Evolutionary conservation across 2,329 filamentous ascomycete species (phyloP).

Genomic region (Penicillium freii): DNA sequence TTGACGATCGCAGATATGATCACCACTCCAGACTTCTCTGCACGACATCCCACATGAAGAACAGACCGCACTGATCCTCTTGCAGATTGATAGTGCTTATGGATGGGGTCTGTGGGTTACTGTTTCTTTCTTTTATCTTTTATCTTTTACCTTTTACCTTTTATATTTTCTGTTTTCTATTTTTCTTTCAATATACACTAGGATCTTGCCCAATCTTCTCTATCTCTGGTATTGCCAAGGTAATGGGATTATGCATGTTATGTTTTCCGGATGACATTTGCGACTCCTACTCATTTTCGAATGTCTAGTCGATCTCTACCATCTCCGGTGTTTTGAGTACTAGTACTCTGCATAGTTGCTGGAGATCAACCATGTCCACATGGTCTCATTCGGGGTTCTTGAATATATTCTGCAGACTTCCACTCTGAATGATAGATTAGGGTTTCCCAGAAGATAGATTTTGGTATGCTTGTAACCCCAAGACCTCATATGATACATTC

Average conservation of each 20-base stretch:
- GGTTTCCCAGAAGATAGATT: constrained; percentile 12
- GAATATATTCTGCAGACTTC: background rate
- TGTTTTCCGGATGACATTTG: constrained; percentile 16
- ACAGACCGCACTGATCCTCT: constrained; percentile 11
- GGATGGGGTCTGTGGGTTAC: constrained; percentile 7
- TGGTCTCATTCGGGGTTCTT: constrained; percentile 23
- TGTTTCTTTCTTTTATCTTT: background rate
- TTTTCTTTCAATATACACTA: background rate
- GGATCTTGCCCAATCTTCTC: background rate
- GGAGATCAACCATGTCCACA: constrained; percentile 18
- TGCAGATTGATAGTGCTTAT: constrained; percentile 15
- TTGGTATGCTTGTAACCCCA: constrained; percentile 23
- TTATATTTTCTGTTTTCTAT: background rate
- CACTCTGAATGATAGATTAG: constrained; percentile 14
- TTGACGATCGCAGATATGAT: constrained; percentile 20
- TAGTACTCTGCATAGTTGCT: constrained; percentile 14
- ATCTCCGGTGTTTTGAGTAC: constrained; percentile 10
- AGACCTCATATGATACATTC: constrained; percentile 29
- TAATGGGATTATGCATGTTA: constrained; percentile 3
- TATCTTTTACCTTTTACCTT: background rate
- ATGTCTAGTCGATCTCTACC: constrained; percentile 16
- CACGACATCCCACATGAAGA: constrained; percentile 22
- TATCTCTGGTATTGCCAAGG: constrained; percentile 4
- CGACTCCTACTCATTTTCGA: constrained; percentile 1
- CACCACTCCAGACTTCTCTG: constrained; percentile 17